phyloP scores from a whole-genome alignment of 1,284 basidiomycete genomes.

The Leccinum brunneo-olivaceum region DNA sequence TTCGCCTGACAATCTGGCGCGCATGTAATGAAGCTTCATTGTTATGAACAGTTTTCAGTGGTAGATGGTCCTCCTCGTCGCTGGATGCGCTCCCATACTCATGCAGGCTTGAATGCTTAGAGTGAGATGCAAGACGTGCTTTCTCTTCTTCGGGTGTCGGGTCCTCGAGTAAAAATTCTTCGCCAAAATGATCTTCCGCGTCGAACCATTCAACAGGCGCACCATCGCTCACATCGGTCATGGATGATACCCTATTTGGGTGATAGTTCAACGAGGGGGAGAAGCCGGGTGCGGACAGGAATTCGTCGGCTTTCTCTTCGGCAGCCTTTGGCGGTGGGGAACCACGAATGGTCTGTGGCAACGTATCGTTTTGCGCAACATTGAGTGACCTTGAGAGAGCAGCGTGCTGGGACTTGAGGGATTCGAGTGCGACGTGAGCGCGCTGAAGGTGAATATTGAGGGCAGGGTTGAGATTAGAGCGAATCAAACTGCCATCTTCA shows the following conservation, averaged over 20 bases:
- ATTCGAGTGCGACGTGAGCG: constrained; percentile 39
- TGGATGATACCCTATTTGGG: constrained; percentile 43
- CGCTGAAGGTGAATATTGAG: constrained; percentile 31
- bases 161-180: constrained; percentile 63
- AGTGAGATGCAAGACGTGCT: constrained; percentile 33
- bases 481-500: constrained; percentile 23
- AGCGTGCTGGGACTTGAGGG: constrained; percentile 56
- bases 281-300: constrained; percentile 26
- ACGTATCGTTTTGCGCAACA: constrained; percentile 32
- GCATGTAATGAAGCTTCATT: constrained; percentile 14
- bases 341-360: constrained; percentile 29
- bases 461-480: constrained; percentile 12
- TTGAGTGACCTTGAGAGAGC: constrained; percentile 43
- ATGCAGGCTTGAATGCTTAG: constrained; percentile 37
- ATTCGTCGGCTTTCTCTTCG: constrained; percentile 41
- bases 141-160: constrained; percentile 40
- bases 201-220: constrained; percentile 64
- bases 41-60: constrained; percentile 8
- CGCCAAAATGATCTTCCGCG: constrained; percentile 51
- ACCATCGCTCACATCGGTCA: constrained; percentile 53
- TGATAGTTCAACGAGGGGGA: constrained; percentile 32
- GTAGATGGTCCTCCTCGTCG: constrained; percentile 31
- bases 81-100: constrained; percentile 36
- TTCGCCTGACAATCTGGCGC: constrained; percentile 47
- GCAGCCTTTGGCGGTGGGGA: constrained; percentile 42